A percentile compares a stretch with the other conserved stretches of the same genome.
Evolutionary conservation across 148 eudicot species (phyloP).

Genomic region (Rhododendron williamsianum): DNA sequence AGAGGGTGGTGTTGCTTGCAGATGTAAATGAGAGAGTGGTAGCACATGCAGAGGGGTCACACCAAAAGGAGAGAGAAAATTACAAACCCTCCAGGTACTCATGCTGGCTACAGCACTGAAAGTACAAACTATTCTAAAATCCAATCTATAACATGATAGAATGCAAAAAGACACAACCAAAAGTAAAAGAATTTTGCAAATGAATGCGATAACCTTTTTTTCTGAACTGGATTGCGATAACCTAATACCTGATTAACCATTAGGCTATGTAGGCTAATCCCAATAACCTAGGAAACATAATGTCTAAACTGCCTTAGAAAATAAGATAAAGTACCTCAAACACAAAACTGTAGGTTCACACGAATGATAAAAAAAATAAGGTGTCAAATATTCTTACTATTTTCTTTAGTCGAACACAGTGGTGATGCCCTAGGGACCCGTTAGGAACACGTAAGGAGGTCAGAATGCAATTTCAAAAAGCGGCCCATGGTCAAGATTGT

Average conservation of each 20-base stretch:
- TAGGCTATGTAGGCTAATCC: neutral
- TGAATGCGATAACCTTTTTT: too few species aligned
- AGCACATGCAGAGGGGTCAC: neutral
- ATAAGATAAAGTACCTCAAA: neutral
- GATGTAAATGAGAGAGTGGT: neutral
- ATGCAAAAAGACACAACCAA: neutral
- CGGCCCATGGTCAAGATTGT: neutral
- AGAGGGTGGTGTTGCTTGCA: neutral
- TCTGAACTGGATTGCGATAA: neutral
- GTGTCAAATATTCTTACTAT: neutral
- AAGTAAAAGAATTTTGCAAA: too few species aligned
- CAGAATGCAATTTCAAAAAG: neutral
- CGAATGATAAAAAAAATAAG: neutral
- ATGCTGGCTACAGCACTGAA: neutral
- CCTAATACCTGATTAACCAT: neutral
- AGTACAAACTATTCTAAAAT: neutral
- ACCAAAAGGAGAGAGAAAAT: neutral
- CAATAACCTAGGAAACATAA: neutral
- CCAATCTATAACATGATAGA: neutral
- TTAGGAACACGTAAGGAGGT: neutral
- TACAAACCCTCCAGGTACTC: neutral
- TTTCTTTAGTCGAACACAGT: neutral
- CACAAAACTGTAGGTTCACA: neutral
- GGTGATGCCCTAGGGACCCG: neutral
- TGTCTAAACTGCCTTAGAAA: neutral